phyloP scores from a whole-genome alignment of 2,329 filamentous ascomycete species.

The Aspergillus nomiae region DNA sequence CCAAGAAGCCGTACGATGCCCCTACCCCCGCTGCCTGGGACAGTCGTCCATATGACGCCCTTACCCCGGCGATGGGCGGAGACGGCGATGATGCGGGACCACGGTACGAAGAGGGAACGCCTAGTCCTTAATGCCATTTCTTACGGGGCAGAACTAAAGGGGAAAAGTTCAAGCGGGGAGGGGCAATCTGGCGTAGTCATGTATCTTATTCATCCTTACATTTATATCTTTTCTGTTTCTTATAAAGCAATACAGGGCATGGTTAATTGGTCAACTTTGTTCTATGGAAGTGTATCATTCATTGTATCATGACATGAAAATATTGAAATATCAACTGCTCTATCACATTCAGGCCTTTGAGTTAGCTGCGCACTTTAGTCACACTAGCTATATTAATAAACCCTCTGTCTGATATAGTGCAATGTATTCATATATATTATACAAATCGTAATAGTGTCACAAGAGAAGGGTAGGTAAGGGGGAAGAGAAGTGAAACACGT shows the following conservation, averaged over 20 bases:
- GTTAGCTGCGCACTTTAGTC: not conserved
- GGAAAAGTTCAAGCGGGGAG: not conserved
- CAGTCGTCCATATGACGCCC: conserved; percentile 47
- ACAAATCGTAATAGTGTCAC: not conserved
- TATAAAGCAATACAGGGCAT: conserved; percentile 19
- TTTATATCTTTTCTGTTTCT: conserved; percentile 10
- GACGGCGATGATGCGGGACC: conserved; percentile 44
- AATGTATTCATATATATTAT: not conserved
- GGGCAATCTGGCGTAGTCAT: conserved; percentile 1
- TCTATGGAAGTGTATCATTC: conserved; percentile 5
- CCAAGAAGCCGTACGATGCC: conserved; percentile 34
- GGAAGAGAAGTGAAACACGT: not conserved
- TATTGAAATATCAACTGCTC: not conserved
- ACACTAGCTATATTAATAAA: not conserved
- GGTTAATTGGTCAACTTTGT: conserved; percentile 4
- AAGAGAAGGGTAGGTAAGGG: not conserved
- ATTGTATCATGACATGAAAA: conserved; percentile 1
- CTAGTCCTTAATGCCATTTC: conserved; percentile 36
- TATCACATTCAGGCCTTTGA: not conserved
- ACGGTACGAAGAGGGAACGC: conserved; percentile 46
- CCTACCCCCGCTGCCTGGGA: conserved; percentile 43
- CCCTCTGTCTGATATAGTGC: not conserved
- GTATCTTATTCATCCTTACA: not conserved
- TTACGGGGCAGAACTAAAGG: not conserved
- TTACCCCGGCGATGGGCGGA: conserved; percentile 48